These are phyloP conservation scores for Arthrobotrys pseudoclavata DNA, from an alignment of 2,329 filamentous ascomycete species.

Conservation along the genomic window DNA sequence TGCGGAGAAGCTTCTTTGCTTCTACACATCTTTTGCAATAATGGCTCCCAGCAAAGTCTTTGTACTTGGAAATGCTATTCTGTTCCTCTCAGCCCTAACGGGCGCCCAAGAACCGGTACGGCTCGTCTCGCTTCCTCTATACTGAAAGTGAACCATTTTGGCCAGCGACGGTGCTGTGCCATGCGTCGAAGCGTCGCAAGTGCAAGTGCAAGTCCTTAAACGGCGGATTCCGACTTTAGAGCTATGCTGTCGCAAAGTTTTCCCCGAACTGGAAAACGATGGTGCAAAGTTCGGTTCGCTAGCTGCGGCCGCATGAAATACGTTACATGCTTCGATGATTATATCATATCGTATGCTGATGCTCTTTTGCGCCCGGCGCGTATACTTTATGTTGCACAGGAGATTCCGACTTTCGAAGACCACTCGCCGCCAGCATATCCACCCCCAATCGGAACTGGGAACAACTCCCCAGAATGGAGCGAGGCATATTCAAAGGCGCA, in stretches of 20 bases:
- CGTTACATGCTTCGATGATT: not conserved
- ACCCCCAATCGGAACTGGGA: conserved; percentile 56
- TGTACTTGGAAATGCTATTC: conserved; percentile 55
- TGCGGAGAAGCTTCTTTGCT: conserved; percentile 44
- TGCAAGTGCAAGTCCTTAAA: conserved; percentile 5
- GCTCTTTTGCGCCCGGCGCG: conserved; percentile 40
- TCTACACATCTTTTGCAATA: conserved; percentile 15
- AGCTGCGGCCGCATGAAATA: conserved; percentile 28
- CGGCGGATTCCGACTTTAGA: conserved; percentile 22
- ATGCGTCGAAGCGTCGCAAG: not conserved
- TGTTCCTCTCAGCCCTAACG: conserved; percentile 59
- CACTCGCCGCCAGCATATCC: conserved; percentile 56
- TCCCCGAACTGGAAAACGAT: conserved; percentile 41
- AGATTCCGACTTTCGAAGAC: conserved; percentile 47
- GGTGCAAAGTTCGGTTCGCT: conserved; percentile 13
- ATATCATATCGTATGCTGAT: conserved; percentile 26
- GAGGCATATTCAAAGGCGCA: conserved; percentile 79
- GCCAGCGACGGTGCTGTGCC: conserved; percentile 13
- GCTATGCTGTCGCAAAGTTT: conserved; percentile 36
- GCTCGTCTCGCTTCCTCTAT: conserved; percentile 53
- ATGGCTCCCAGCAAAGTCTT: conserved; percentile 52
- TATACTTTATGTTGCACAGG: conserved; percentile 27
- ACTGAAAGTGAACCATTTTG: conserved; percentile 19
- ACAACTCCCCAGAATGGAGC: conserved; percentile 73
- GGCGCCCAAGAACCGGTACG: conserved; percentile 59